phyloP scores from a whole-genome alignment of 2,329 filamentous ascomycete species.

The Clonostachys solani region DNA sequence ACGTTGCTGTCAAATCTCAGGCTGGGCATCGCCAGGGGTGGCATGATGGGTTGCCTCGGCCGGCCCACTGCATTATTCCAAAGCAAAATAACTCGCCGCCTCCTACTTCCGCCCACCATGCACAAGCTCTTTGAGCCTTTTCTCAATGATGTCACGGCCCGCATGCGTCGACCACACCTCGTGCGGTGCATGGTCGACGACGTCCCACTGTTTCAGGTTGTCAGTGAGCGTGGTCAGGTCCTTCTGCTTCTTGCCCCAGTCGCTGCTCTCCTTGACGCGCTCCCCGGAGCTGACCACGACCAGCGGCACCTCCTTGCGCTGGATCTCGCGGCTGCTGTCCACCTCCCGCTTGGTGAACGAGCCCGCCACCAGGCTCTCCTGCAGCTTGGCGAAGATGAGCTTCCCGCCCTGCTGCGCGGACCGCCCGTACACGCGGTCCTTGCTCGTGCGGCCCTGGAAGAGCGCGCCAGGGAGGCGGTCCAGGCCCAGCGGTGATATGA shows the following conservation, averaged over 20 bases:
- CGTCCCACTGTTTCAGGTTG: slow-evolving; percentile 78
- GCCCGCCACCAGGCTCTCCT: slow-evolving; percentile 85
- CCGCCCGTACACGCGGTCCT: slow-evolving; percentile 81
- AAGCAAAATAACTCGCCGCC: neutral
- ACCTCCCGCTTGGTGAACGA: slow-evolving; percentile 84
- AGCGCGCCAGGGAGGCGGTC: slow-evolving; percentile 77
- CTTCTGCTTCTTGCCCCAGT: slow-evolving; percentile 82
- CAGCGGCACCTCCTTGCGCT: slow-evolving; percentile 70
- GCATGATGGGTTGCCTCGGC: neutral
- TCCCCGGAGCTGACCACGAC: slow-evolving; percentile 80
- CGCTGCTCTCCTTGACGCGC: slow-evolving; percentile 57
- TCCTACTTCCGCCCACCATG: slow-evolving; percentile 10
- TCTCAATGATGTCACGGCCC: slow-evolving; percentile 73
- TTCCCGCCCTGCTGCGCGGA: slow-evolving; percentile 77
- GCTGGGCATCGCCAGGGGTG: neutral
- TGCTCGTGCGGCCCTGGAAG: slow-evolving; percentile 73
- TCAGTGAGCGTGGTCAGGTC: slow-evolving; percentile 78
- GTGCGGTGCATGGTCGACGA: slow-evolving; percentile 80
- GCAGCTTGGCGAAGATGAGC: slow-evolving; percentile 83
- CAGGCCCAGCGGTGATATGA: slow-evolving; percentile 82
- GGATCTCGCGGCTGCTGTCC: slow-evolving; percentile 71
- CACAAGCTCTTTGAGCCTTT: slow-evolving; percentile 69
- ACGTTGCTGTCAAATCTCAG: neutral
- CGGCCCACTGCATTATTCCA: neutral
- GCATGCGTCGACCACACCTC: slow-evolving; percentile 77